Evolutionary conservation across 352 stramenopile species (phyloP), one percentile per base, ranked within the genome.

Genomic region (Pythium guiyangense): DNA sequence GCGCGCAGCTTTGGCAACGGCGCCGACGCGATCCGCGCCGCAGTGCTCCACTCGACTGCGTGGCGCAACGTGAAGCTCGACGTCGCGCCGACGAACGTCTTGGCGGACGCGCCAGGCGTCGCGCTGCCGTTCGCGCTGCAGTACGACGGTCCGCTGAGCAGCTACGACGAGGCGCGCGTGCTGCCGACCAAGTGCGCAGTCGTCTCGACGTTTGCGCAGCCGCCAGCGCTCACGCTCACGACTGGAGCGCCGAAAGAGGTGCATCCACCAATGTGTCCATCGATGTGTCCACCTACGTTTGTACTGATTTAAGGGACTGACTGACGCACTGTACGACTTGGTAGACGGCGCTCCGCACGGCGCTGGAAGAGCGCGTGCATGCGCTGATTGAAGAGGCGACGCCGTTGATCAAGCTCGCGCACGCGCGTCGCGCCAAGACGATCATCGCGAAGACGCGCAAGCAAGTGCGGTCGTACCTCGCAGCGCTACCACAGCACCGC

Each of bases 41-140:
- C 63, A 10, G 58, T 74, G 26, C 52, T 83, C 44, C 81, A 89
- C 57, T 84, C 81, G 20, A 91, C 81, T 0, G 71, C 77, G 17
- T 91, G 81, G 81, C 73, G 81, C 22, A 71, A 74, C 53, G 34
- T 84, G 9, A 68, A 71, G 10, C 39, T 88, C 4, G 45, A 60
- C 6, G 22, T 34, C 0, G 62, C 64, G 40, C 78, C 77, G 8
- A 2, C 11, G 0, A 92, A 88, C 49, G 25, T 92, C 2, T 54
- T 92, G 26, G 57, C 69, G 0, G 59, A 71, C 18, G 54, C 35
- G 27, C 54, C 65, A 1, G 62, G 40, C 0, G 12, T 83, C 18
- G 12, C 48, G 10, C 34, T 56, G 25, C 74, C 78, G 18, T 89
- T 77, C 46, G 64, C 74, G 6, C 20, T 52, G 1, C 42, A 50